phyloP scores from a whole-genome alignment of 768 basidiomycete genomes.

The Hebeloma cylindrosporum region DNA sequence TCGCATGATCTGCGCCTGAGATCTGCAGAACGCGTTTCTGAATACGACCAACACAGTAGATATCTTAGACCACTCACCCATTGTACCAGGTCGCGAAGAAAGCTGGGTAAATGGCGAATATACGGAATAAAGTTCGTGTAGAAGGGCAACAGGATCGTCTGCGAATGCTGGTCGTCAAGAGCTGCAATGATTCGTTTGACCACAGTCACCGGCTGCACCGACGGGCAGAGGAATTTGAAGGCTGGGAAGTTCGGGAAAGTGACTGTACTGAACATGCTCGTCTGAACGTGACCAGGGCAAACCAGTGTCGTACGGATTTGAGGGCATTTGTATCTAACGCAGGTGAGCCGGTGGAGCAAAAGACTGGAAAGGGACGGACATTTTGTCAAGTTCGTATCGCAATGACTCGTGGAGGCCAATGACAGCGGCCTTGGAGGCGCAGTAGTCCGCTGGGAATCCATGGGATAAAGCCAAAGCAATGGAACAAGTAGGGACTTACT shows the following conservation, averaged over 20 bases:
- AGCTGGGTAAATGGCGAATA: conserved; percentile 65
- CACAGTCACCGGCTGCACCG: conserved; percentile 67
- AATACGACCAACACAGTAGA: conserved; percentile 3
- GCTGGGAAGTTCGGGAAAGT: conserved; percentile 48
- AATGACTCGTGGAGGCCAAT: conserved; percentile 80
- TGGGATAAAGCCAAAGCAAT: not conserved
- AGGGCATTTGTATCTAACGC: conserved; percentile 63
- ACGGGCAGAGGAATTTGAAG: conserved; percentile 76
- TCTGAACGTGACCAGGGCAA: conserved; percentile 76
- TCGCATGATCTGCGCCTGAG: conserved; percentile 66
- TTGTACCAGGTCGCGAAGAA: conserved; percentile 70
- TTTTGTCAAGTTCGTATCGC: conserved; percentile 82
- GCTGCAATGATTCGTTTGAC: conserved; percentile 83
- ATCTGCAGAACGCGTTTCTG: conserved; percentile 39
- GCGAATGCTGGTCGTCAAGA: conserved; percentile 77
- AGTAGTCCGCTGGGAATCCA: conserved; percentile 69
- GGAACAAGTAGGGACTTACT: conserved; percentile 42
- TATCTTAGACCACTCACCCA: conserved; percentile 50
- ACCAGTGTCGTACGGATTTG: conserved; percentile 86
- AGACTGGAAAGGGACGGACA: conserved; percentile 35
- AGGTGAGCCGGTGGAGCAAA: conserved; percentile 4
- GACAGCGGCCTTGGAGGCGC: conserved; percentile 90
- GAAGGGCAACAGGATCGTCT: conserved; percentile 70
- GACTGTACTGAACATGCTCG: conserved; percentile 71
- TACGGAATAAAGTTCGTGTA: conserved; percentile 61